Conservation (phyloP, 805 yeast genomes). For the Kuraishia cidri region DNA sequence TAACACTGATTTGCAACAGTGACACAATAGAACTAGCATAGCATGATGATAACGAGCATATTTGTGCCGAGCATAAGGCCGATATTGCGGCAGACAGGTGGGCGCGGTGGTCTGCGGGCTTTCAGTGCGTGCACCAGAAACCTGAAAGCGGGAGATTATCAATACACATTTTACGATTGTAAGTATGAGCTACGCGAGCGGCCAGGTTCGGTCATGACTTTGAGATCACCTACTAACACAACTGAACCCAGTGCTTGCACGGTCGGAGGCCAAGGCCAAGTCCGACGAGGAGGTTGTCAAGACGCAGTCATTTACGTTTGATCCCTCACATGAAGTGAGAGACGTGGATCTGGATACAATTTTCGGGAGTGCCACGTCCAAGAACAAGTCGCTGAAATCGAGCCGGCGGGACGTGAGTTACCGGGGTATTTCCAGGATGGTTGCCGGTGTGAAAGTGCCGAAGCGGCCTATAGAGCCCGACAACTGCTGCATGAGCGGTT, state of each 20-base stretch:
- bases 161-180: slow-evolving; percentile 3
- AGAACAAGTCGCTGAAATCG: slow-evolving; percentile 20
- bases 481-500: slow-evolving; percentile 96
- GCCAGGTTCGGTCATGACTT: background rate
- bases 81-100: too few relatives aligned
- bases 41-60: too few relatives aligned
- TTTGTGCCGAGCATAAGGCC: too few relatives aligned
- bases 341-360: slow-evolving; percentile 13
- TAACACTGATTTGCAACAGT: too few relatives aligned
- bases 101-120: too few relatives aligned
- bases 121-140: too few relatives aligned
- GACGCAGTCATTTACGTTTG: slow-evolving; percentile 7
- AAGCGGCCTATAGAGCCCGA: slow-evolving; percentile 85
- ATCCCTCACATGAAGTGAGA: slow-evolving; percentile 7
- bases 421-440: slow-evolving; percentile 18
- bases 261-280: slow-evolving; percentile 5
- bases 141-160: too few relatives aligned
- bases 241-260: slow-evolving; percentile 1
- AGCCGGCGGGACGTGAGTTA: slow-evolving; percentile 27
- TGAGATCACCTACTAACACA: background rate
- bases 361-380: slow-evolving; percentile 18
- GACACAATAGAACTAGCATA: too few relatives aligned
- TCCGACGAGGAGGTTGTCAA: slow-evolving; percentile 6
- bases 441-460: slow-evolving; percentile 72
- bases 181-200: too few relatives aligned